These are phyloP conservation scores for Emmonsiellopsis sp. DNA, from an alignment of 2,329 filamentous ascomycete species.

Conservation along the genomic window DNA sequence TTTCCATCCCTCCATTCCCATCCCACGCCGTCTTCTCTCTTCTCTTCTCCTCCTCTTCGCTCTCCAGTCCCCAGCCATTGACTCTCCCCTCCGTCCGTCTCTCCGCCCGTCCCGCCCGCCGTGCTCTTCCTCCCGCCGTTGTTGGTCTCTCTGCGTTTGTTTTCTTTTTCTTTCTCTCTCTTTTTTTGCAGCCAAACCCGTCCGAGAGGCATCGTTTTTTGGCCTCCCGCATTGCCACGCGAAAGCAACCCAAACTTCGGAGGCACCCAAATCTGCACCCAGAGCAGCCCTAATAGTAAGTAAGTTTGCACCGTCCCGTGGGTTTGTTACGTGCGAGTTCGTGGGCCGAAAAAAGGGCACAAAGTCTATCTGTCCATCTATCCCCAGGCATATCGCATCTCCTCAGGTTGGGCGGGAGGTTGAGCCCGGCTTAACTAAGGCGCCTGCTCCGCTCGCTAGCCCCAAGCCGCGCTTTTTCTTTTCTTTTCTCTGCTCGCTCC, in stretches of 20 bases:
- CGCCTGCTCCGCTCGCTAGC: no score
- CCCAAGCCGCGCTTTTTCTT: no score
- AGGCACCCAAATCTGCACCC: no score
- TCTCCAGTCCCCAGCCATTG: neutral
- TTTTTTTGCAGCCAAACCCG: neutral
- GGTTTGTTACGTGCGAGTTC: neutral
- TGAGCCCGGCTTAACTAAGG: no score
- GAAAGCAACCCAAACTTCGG: no score
- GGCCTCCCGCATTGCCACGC: no score
- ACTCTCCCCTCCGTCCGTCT: conserved; percentile 1
- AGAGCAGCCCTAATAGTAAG: no score
- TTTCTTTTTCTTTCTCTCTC: conserved; percentile 12
- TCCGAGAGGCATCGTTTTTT: no score
- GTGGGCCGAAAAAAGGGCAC: no score
- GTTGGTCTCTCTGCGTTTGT: conserved; percentile 7
- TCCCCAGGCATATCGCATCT: no score
- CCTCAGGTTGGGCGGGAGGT: no score
- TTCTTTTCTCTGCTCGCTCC: neutral
- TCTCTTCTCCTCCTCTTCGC: neutral
- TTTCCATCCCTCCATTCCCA: neutral
- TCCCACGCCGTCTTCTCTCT: neutral
- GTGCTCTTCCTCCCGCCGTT: conserved; percentile 1
- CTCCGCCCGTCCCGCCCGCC: neutral
- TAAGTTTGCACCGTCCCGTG: neutral
- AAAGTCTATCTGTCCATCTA: neutral